Evolutionary conservation across 495 filamentous ascomycete genomes (phyloP).

Genomic region (Penicillium steckii): DNA sequence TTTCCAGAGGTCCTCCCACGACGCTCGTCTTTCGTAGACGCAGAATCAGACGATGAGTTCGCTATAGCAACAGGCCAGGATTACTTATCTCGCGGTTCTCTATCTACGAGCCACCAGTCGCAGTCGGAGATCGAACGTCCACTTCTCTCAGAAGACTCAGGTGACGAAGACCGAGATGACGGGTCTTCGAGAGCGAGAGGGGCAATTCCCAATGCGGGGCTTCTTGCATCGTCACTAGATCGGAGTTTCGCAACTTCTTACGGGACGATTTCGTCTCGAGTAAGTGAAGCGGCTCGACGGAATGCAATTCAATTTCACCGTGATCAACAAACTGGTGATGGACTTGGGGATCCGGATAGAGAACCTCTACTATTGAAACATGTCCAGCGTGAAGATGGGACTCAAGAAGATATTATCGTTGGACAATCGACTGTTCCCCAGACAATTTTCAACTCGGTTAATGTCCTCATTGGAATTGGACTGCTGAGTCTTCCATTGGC

Average conservation of each 20-base stretch:
- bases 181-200: slow-evolving; percentile 12
- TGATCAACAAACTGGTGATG: slow-evolving; percentile 60
- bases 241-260: slow-evolving; percentile 77
- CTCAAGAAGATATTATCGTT: slow-evolving; percentile 74
- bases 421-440: slow-evolving; percentile 93
- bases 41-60: slow-evolving; percentile 48
- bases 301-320: slow-evolving; percentile 70
- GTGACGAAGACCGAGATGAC: slow-evolving; percentile 11
- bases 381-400: slow-evolving; percentile 82
- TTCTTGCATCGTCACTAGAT: slow-evolving; percentile 56
- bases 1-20: slow-evolving; percentile 84
- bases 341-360: slow-evolving; percentile 60
- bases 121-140: slow-evolving; percentile 28
- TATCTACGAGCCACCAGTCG: slow-evolving; percentile 27
- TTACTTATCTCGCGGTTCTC: slow-evolving; percentile 23
- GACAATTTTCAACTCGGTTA: slow-evolving; percentile 95
- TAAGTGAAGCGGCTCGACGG: slow-evolving; percentile 66
- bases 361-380: slow-evolving; percentile 82
- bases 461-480: slow-evolving; percentile 90
- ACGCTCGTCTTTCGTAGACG: slow-evolving; percentile 66
- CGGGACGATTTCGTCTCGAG: slow-evolving; percentile 68
- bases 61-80: slow-evolving; percentile 26
- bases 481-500: slow-evolving; percentile 86
- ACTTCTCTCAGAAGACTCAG: slow-evolving; percentile 26
- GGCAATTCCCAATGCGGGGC: slow-evolving; percentile 16